A percentile compares a stretch with the other conserved stretches of the same genome.
These are phyloP conservation scores for Biscogniauxia sp. DNA, from an alignment of 2,329 filamentous ascomycete species.

Conservation along the genomic window DNA sequence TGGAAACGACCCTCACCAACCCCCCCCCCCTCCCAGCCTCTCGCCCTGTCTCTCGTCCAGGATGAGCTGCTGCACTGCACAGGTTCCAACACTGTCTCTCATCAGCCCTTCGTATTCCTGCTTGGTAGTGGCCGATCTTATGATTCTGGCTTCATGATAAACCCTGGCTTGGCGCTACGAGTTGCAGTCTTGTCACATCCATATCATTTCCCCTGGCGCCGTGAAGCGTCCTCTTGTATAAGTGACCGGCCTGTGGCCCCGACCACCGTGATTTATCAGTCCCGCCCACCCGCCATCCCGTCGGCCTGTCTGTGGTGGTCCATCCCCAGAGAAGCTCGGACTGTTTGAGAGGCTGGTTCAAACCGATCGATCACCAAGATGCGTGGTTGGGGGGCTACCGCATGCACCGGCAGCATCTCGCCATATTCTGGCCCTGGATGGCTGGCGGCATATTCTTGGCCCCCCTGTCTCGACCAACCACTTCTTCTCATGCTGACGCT, in stretches of 20 bases:
- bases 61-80: neutral
- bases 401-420: neutral
- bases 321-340: neutral
- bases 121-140: neutral
- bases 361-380: neutral
- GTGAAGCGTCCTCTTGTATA: neutral
- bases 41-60: no score
- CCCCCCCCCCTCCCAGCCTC: neutral
- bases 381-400: neutral
- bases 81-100: neutral
- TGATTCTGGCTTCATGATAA: slow-evolving; percentile 5
- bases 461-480: neutral
- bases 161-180: slow-evolving; percentile 10
- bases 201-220: slow-evolving; percentile 7
- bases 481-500: slow-evolving; percentile 9
- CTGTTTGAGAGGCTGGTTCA: neutral
- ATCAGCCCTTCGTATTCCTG: neutral
- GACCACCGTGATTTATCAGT: neutral
- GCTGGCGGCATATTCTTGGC: neutral
- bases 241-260: neutral
- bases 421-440: neutral
- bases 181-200: slow-evolving; percentile 1
- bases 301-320: no score
- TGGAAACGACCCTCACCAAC: neutral
- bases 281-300: neutral